These are phyloP conservation scores for Blastocystis sp. DNA, from an alignment of 352 stramenopile genomes.

Conservation along the genomic window DNA sequence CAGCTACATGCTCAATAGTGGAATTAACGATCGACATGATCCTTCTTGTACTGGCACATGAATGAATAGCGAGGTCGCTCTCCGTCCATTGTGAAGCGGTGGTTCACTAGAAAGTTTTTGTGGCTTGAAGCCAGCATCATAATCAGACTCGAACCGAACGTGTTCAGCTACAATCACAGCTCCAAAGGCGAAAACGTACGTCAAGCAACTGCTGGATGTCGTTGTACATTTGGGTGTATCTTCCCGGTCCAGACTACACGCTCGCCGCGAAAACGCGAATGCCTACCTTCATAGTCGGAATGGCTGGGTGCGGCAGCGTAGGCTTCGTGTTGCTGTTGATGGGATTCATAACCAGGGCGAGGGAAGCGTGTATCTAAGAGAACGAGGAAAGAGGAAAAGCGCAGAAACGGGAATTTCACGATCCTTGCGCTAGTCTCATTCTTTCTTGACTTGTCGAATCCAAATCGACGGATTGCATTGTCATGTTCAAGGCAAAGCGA, in stretches of 20 bases:
- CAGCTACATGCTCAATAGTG: not conserved
- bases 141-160: not conserved
- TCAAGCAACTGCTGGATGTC: slow-evolving; percentile 38
- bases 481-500: slow-evolving; percentile 49
- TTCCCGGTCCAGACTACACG: not conserved
- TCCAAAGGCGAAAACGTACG: not conserved
- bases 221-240: slow-evolving; percentile 43
- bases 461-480: not conserved
- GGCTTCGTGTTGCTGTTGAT: not conserved
- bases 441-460: not conserved
- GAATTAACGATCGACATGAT: not conserved
- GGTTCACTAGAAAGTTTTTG: slow-evolving; percentile 44
- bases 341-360: slow-evolving; percentile 10
- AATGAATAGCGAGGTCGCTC: slow-evolving; percentile 15
- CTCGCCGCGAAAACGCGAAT: not conserved
- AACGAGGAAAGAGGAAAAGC: not conserved
- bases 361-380: not conserved
- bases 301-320: not conserved
- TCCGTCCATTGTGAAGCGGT: not conserved
- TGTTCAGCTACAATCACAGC: slow-evolving; percentile 5
- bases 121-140: slow-evolving; percentile 15
- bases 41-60: slow-evolving; percentile 46
- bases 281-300: not conserved
- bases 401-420: slow-evolving; percentile 8
- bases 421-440: not conserved